Percentiles rank a stretch among this genome's conserved stretches.
Evolutionary conservation across 2,329 filamentous ascomycete genomes (phyloP).

Genomic region (Rhinocladiella mackenziei): DNA sequence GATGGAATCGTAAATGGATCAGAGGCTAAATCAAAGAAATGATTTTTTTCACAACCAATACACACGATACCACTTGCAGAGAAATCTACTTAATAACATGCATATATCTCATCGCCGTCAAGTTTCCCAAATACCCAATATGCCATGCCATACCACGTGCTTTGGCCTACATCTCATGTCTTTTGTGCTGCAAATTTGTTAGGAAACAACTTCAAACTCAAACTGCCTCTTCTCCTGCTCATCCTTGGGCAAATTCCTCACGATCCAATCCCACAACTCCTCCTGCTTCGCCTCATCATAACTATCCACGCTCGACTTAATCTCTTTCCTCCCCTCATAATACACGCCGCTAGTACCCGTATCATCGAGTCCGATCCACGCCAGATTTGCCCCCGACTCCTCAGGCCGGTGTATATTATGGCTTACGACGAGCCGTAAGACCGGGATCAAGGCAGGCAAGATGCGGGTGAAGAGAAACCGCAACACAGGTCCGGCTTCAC

Average conservation of each 20-base stretch:
- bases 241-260: constrained; percentile 33
- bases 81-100: too few relatives aligned
- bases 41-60: too few relatives aligned
- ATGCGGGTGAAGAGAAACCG: constrained; percentile 38
- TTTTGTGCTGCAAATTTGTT: not conserved
- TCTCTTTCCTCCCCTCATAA: constrained; percentile 42
- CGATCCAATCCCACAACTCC: constrained; percentile 50
- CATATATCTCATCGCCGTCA: too few relatives aligned
- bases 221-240: constrained; percentile 31
- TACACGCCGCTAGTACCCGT: constrained; percentile 41
- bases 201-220: constrained; percentile 24
- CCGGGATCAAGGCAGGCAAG: constrained; percentile 36
- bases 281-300: constrained; percentile 47
- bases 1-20: too few relatives aligned
- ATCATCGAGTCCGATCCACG: constrained; percentile 38
- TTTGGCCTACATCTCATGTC: too few relatives aligned
- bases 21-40: too few relatives aligned
- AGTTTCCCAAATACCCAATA: too few relatives aligned
- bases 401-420: constrained; percentile 39
- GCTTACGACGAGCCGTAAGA: constrained; percentile 36
- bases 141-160: too few relatives aligned
- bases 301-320: constrained; percentile 43
- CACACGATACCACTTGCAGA: too few relatives aligned
- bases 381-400: constrained; percentile 42
- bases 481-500: constrained; percentile 32